Conservation (phyloP, 192 early-diverging fungal species). For the Linnemannia zychae region DNA sequence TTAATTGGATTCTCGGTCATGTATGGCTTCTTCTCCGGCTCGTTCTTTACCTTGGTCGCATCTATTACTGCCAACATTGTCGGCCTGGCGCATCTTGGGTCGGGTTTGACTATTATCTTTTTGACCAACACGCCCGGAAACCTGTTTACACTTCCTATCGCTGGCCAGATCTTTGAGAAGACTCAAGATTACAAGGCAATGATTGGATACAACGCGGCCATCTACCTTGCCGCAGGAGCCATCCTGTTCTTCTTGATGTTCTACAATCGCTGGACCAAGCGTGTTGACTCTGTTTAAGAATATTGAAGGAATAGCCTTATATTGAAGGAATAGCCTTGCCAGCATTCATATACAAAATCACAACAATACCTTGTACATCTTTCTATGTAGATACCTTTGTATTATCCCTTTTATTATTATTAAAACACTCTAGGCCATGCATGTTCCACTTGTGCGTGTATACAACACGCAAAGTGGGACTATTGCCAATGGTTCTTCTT, state of each 20-base stretch:
- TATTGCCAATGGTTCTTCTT: background rate
- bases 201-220: slow-evolving; percentile 51
- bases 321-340: no score
- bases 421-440: background rate
- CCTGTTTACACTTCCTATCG: slow-evolving; percentile 51
- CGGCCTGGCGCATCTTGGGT: slow-evolving; percentile 56
- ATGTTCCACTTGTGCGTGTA: background rate
- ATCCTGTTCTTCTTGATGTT: slow-evolving; percentile 37
- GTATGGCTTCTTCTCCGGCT: slow-evolving; percentile 53
- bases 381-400: background rate
- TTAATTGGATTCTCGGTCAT: slow-evolving; percentile 46
- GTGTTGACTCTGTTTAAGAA: slow-evolving; percentile 24
- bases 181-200: slow-evolving; percentile 26
- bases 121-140: slow-evolving; percentile 52
- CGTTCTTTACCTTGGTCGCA: slow-evolving; percentile 49
- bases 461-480: background rate
- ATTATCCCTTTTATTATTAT: background rate
- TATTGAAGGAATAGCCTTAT: no score
- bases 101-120: slow-evolving; percentile 59
- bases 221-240: slow-evolving; percentile 19
- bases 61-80: slow-evolving; percentile 65
- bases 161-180: slow-evolving; percentile 43
- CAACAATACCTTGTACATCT: slow-evolving; percentile 1
- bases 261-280: slow-evolving; percentile 49
- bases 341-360: background rate